A percentile compares a stretch with the other conserved stretches of the same genome.
Evolutionary conservation across 2,329 filamentous ascomycete species (phyloP).

Genomic region (Diaporthe sp.): DNA sequence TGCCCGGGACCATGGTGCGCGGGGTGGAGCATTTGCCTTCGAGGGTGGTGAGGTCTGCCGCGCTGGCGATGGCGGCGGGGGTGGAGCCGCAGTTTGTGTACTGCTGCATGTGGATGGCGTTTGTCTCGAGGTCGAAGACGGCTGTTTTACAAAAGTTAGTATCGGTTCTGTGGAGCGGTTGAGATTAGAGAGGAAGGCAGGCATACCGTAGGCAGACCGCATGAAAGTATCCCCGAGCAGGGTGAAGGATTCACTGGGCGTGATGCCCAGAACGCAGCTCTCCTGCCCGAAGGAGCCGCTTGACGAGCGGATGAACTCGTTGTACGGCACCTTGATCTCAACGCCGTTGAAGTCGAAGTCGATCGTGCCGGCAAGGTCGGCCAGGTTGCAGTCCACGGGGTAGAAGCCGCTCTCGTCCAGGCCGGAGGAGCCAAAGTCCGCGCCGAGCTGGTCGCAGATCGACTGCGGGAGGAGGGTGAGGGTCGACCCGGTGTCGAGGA

Average conservation of each 20-base stretch:
- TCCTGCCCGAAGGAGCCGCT: conserved; percentile 44
- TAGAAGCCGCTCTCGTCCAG: conserved; percentile 61
- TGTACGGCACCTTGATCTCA: conserved; percentile 64
- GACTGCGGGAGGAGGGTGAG: conserved; percentile 75
- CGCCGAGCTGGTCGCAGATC: conserved; percentile 65
- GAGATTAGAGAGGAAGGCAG: not conserved
- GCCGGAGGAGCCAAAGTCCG: conserved; percentile 61
- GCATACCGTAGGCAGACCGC: conserved; percentile 66
- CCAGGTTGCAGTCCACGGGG: conserved; percentile 60
- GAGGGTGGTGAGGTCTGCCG: conserved; percentile 48
- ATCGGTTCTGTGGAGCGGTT: not conserved
- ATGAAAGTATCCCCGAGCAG: conserved; percentile 73
- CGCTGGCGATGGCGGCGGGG: conserved; percentile 55
- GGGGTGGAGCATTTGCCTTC: conserved; percentile 44
- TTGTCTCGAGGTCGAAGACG: conserved; percentile 66
- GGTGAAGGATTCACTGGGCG: conserved; percentile 61
- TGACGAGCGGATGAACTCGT: conserved; percentile 62
- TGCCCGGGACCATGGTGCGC: conserved; percentile 11
- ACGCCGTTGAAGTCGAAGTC: conserved; percentile 65
- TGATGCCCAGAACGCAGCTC: conserved; percentile 65
- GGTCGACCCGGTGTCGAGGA: conserved; percentile 80
- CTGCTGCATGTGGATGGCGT: conserved; percentile 64
- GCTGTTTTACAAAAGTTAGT: conserved; percentile 48
- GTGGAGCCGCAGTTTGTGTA: conserved; percentile 65
- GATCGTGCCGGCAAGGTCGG: conserved; percentile 57